Evolutionary conservation across 352 stramenopile species (phyloP).

Genomic region (Pythium pectinolyticum): DNA sequence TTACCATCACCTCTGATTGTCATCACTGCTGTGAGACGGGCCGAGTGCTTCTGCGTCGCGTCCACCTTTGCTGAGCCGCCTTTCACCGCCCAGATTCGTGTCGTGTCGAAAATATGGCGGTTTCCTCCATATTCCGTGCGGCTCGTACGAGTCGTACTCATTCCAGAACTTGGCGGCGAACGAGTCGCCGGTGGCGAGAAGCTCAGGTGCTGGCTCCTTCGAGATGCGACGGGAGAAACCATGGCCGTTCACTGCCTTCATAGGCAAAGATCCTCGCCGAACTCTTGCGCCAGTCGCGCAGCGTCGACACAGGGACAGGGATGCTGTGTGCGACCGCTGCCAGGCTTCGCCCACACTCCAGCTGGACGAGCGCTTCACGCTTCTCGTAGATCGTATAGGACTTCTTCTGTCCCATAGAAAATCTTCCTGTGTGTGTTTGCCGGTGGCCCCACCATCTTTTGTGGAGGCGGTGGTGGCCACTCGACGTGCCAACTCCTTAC

Average conservation of each 20-base stretch:
- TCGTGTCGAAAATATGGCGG: slow-evolving; percentile 21
- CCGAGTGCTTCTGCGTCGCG: slow-evolving; percentile 20
- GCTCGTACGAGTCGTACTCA: neutral
- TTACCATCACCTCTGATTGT: slow-evolving; percentile 18
- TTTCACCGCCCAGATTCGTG: slow-evolving; percentile 15
- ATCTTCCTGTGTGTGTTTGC: neutral
- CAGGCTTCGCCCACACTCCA: neutral
- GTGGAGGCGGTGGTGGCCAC: neutral
- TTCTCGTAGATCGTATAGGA: neutral
- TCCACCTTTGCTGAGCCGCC: slow-evolving; percentile 18
- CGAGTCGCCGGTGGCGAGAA: neutral
- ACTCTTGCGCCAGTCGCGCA: no score
- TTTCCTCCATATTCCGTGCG: slow-evolving; percentile 28
- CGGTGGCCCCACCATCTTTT: neutral
- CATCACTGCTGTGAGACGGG: slow-evolving; percentile 20
- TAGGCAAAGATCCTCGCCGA: neutral
- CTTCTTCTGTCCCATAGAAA: neutral
- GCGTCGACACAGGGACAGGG: neutral
- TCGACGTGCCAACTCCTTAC: neutral
- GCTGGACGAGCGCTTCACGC: slow-evolving; percentile 4
- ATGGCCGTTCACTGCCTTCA: slow-evolving; percentile 12
- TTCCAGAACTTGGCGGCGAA: slow-evolving; percentile 12
- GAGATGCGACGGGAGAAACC: slow-evolving; percentile 9
- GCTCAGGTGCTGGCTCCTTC: neutral
- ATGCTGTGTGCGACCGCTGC: slow-evolving; percentile 1